phyloP scores from a whole-genome alignment of 768 basidiomycete genomes.

The Leccinum olivaceopallidum region DNA sequence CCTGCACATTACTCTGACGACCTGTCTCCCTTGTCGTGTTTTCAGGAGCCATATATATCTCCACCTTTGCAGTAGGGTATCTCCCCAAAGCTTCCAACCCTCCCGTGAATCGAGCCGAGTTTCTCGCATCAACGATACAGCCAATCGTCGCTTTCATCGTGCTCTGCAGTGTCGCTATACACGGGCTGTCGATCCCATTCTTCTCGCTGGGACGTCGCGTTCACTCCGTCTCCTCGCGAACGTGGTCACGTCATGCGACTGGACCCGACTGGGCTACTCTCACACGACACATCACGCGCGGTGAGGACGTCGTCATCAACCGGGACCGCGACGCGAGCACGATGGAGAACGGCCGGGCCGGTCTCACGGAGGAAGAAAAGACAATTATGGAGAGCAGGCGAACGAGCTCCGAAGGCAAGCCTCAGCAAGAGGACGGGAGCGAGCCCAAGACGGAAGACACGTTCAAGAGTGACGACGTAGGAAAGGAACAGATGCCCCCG shows the following conservation, averaged over 20 bases:
- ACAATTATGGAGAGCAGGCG: constrained; percentile 29
- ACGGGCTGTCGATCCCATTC: constrained; percentile 91
- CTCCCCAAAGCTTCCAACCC: constrained; percentile 49
- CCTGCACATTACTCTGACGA: constrained; percentile 2
- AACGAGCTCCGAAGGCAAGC: constrained; percentile 14
- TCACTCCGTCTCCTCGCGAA: constrained; percentile 76
- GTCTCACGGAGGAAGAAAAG: constrained; percentile 30
- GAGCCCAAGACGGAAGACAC: constrained; percentile 12
- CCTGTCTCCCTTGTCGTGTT: background rate
- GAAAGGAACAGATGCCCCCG: constrained; percentile 41
- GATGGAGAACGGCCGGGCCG: constrained; percentile 50
- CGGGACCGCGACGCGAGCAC: constrained; percentile 55
- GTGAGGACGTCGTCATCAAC: constrained; percentile 83
- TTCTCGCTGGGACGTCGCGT: constrained; percentile 92
- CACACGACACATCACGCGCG: constrained; percentile 66
- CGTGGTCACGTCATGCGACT: constrained; percentile 79
- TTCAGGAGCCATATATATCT: constrained; percentile 88
- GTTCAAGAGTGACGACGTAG: constrained; percentile 16
- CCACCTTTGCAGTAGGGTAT: constrained; percentile 69
- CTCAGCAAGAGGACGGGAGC: constrained; percentile 8
- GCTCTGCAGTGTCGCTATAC: constrained; percentile 82
- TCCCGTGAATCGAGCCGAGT: constrained; percentile 57
- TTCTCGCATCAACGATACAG: constrained; percentile 76
- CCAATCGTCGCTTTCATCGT: constrained; percentile 97
- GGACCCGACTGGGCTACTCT: constrained; percentile 85